Conservation (phyloP, 2,329 filamentous ascomycete species). For the Bimuria novae-zelandiae region DNA sequence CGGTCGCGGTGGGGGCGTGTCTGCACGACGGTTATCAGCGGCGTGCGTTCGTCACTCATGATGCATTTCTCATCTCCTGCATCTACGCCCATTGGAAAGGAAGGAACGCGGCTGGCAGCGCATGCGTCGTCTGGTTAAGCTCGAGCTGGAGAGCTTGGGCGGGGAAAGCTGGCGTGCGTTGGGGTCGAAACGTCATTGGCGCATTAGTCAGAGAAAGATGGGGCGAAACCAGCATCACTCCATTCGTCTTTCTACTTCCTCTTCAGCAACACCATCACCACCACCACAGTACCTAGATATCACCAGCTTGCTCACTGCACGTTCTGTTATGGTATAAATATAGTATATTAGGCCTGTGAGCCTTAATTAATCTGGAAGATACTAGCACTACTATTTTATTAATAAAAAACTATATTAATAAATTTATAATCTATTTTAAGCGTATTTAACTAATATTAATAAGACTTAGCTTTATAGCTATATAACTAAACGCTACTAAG, state of each 20-base stretch:
- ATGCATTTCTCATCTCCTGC: constrained; percentile 34
- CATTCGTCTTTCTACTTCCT: background rate
- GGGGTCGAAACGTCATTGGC: background rate
- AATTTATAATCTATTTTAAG: no score
- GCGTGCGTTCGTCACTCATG: constrained; percentile 64
- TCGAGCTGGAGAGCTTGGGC: background rate
- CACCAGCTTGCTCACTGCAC: no score
- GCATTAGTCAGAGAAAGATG: background rate
- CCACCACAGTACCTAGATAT: no score
- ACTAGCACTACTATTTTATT: no score
- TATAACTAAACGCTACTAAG: no score
- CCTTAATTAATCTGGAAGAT: no score
- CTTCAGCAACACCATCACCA: background rate
- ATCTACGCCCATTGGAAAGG: constrained; percentile 17
- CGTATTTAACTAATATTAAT: no score
- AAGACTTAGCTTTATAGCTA: no score
- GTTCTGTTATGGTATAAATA: no score
- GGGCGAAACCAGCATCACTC: background rate
- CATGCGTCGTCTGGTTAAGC: background rate
- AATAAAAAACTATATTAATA: no score
- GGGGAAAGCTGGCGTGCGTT: background rate
- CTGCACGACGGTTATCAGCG: constrained; percentile 68
- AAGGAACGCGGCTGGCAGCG: background rate
- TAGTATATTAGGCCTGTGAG: no score
- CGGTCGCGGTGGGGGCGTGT: constrained; percentile 57